phyloP scores from a whole-genome alignment of 148 eudicot genomes.

The Silene conica region DNA sequence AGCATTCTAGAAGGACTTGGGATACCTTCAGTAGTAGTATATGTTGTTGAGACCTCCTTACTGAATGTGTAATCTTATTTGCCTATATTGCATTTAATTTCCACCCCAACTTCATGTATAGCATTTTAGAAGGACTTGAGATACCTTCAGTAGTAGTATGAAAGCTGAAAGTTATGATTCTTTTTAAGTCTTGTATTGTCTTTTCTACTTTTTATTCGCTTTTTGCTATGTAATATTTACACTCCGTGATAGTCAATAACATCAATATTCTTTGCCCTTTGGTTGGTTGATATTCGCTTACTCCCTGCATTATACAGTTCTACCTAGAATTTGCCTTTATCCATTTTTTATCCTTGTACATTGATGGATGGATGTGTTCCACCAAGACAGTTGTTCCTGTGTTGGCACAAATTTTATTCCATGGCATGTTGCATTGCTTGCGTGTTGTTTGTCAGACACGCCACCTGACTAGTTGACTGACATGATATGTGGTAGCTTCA shows the following conservation, averaged over 20 bases:
- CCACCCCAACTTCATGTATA: neutral
- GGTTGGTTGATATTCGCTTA: neutral
- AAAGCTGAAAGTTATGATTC: neutral
- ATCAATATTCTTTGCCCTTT: neutral
- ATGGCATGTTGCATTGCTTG: neutral
- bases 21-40: neutral
- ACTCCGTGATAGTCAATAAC: neutral
- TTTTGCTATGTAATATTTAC: neutral
- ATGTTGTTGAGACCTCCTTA: neutral
- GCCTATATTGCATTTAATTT: neutral
- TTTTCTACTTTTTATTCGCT: neutral
- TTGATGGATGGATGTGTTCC: neutral
- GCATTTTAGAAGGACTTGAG: neutral
- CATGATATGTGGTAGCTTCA: neutral
- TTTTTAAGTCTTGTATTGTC: neutral
- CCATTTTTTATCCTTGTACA: neutral
- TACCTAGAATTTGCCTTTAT: neutral
- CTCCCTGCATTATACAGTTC: neutral
- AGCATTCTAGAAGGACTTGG: neutral
- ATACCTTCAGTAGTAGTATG: neutral
- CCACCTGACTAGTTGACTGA: no score
- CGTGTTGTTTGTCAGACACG: neutral
- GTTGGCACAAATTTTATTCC: neutral
- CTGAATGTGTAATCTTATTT: neutral
- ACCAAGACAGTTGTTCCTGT: neutral